Conservation (phyloP, 2,329 filamentous ascomycete genomes). For the Helotiales sp. region DNA sequence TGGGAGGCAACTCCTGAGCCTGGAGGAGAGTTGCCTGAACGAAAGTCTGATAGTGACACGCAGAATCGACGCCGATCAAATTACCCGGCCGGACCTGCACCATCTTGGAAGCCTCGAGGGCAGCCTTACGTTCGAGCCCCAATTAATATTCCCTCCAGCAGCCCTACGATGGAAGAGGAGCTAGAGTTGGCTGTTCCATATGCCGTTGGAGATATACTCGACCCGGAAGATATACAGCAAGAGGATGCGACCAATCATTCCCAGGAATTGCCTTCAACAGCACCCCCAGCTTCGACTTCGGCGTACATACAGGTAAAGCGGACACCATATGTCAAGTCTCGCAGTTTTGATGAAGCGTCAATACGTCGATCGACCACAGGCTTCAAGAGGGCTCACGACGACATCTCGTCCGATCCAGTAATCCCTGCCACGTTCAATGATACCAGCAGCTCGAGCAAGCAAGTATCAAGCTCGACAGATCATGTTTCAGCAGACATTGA, state of each 20-base stretch:
- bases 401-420: conserved; percentile 27
- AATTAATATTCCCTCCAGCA: conserved; percentile 13
- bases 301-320: conserved; percentile 37
- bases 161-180: conserved; percentile 33
- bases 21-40: background rate
- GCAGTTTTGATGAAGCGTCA: background rate
- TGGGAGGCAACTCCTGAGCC: conserved; percentile 8
- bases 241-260: conserved; percentile 7
- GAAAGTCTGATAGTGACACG: background rate
- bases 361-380: background rate
- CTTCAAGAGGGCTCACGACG: background rate
- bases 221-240: conserved; percentile 10
- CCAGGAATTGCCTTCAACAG: conserved; percentile 30
- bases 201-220: conserved; percentile 34
- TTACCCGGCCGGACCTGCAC: background rate
- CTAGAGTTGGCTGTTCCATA: conserved; percentile 35
- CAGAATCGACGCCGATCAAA: background rate
- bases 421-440: conserved; percentile 33
- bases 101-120: background rate
- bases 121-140: background rate
- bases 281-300: conserved; percentile 7
- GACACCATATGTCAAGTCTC: conserved; percentile 29
- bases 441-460: background rate
- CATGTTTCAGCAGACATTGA: background rate
- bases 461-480: background rate